A percentile compares a stretch with the other conserved stretches of the same genome.
phyloP scores from a whole-genome alignment of 169 alveolate genomes.

The Cyclospora cayetanensis region DNA sequence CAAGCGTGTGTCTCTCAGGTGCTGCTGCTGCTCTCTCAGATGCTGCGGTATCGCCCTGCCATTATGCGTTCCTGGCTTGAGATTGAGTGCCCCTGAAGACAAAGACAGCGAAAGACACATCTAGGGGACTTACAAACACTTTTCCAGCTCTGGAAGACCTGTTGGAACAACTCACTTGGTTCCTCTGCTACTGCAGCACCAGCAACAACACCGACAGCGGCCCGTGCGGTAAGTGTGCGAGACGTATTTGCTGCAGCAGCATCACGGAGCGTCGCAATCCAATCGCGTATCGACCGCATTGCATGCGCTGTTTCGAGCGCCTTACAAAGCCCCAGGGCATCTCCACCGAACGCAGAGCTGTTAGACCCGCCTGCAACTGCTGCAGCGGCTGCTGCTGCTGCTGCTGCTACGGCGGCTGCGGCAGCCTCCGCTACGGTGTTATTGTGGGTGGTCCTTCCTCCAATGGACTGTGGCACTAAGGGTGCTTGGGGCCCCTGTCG shows the following conservation, averaged over 20 bases:
- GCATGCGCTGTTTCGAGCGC: neutral
- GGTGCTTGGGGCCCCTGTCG: no score
- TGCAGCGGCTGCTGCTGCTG: neutral
- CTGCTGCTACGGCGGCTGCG: neutral
- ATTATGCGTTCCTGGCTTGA: no score
- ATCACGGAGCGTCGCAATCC: neutral
- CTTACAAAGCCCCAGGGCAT: neutral
- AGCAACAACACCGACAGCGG: neutral
- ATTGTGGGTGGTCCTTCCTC: no score
- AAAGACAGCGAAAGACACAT: no score
- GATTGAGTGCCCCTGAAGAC: no score
- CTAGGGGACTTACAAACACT: no score
- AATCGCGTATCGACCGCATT: neutral
- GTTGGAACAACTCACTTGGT: neutral
- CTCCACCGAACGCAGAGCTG: neutral
- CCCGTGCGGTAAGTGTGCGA: neutral
- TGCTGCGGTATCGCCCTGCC: constrained; percentile 1
- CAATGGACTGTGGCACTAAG: no score
- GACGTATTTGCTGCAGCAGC: neutral
- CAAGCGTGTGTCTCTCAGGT: constrained; percentile 9
- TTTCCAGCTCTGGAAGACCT: no score
- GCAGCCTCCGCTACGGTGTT: no score
- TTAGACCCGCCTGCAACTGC: neutral
- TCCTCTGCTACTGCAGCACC: neutral
- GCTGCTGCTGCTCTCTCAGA: constrained; percentile 12